Conservation (phyloP, 108 stramenopile genomes). For the Conticribra weissflogii region DNA sequence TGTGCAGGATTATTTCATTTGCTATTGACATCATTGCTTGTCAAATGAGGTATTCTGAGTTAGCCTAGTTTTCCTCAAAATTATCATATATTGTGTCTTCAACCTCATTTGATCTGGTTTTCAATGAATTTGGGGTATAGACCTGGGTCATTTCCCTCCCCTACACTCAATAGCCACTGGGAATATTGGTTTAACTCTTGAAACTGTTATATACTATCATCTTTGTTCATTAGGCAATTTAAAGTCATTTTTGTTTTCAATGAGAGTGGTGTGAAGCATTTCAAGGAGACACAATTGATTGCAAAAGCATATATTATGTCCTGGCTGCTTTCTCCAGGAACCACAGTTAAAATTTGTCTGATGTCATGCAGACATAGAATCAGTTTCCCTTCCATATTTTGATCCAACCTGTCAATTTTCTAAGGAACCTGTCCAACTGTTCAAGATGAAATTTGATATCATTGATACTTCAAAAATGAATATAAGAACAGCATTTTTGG, state of each 20-base stretch:
- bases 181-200: conserved; percentile 3
- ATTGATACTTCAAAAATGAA: conserved; percentile 26
- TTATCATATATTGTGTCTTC: conserved; percentile 17
- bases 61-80: background rate
- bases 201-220: background rate
- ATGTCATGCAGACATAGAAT: conserved; percentile 18
- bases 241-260: conserved; percentile 25
- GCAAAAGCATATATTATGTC: conserved; percentile 4
- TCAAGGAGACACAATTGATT: background rate
- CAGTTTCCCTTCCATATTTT: conserved; percentile 8
- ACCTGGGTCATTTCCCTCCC: conserved; percentile 10
- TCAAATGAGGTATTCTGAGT: conserved; percentile 14
- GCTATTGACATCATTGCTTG: conserved; percentile 21
- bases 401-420: conserved; percentile 3
- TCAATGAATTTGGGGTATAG: conserved; percentile 4
- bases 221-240: background rate
- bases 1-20: conserved; percentile 22
- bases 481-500: background rate
- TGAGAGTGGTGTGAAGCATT: background rate
- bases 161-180: conserved; percentile 15
- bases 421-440: conserved; percentile 8
- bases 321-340: background rate
- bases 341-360: conserved; percentile 16
- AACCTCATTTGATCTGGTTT: conserved; percentile 1
- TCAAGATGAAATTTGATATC: conserved; percentile 4